phyloP scores from a whole-genome alignment of 2,329 filamentous ascomycete genomes.

The Diaporthe sp. region DNA sequence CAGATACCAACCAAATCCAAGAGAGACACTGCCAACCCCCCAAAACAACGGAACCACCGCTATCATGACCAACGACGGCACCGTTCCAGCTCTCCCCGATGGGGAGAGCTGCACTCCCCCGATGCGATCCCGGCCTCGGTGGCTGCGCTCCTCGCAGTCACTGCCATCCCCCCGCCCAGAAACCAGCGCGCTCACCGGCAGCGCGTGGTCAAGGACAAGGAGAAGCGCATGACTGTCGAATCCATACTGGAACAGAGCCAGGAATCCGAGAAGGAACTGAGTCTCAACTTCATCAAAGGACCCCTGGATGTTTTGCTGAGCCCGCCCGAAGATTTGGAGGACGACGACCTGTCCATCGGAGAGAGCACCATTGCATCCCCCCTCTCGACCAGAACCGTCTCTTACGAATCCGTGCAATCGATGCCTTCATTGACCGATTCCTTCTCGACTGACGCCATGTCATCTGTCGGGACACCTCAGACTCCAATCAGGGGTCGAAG shows the following conservation, averaged over 20 bases:
- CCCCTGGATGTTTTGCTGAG: slow-evolving; percentile 72
- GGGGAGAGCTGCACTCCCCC: slow-evolving; percentile 62
- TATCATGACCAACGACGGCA: slow-evolving; percentile 53
- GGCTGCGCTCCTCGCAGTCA: slow-evolving; percentile 72
- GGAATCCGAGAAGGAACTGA: slow-evolving; percentile 71
- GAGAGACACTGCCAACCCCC: slow-evolving; percentile 51
- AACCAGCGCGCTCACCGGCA: slow-evolving; percentile 51
- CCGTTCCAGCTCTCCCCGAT: slow-evolving; percentile 48
- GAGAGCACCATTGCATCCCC: slow-evolving; percentile 67
- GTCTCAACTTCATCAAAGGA: slow-evolving; percentile 65
- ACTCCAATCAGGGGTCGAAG: slow-evolving; percentile 58
- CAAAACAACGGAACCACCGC: slow-evolving; percentile 53
- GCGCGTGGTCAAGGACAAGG: slow-evolving; percentile 46
- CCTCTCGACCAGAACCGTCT: slow-evolving; percentile 68
- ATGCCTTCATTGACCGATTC: slow-evolving; percentile 70
- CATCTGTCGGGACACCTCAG: slow-evolving; percentile 64
- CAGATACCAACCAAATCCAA: slow-evolving; percentile 65
- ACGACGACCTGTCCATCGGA: slow-evolving; percentile 61
- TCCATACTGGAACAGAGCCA: slow-evolving; percentile 68
- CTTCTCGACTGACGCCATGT: slow-evolving; percentile 62
- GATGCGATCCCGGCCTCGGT: slow-evolving; percentile 71
- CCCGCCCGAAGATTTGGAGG: slow-evolving; percentile 69
- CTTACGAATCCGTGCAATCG: slow-evolving; percentile 69
- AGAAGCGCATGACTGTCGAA: slow-evolving; percentile 66
- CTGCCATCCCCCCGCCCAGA: slow-evolving; percentile 68